Evolutionary conservation across 2,329 filamentous ascomycete species (phyloP).

Genomic region (Alternaria sp.): DNA sequence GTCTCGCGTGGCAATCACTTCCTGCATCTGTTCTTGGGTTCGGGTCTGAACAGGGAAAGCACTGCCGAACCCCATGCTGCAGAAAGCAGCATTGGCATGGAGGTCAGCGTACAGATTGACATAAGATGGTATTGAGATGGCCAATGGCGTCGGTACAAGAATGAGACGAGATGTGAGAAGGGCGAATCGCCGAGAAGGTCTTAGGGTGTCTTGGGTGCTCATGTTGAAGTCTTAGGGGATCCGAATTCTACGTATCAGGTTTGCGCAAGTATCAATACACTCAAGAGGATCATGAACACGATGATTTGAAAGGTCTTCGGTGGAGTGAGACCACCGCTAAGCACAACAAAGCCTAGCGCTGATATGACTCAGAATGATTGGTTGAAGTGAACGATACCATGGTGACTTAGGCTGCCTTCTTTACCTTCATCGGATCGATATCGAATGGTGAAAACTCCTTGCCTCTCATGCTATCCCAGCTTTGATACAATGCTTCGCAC

Average conservation of each 20-base stretch:
- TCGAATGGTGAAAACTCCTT: conserved; percentile 17
- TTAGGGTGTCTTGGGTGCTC: not conserved
- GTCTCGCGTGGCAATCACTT: conserved; percentile 21
- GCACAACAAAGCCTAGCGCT: not conserved
- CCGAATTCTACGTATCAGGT: not conserved
- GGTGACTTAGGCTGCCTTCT: not conserved
- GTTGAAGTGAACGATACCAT: not conserved
- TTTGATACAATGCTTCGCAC: conserved; percentile 23
- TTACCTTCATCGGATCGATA: conserved; percentile 19
- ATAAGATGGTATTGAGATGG: not conserved
- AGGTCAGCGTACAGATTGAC: conserved; percentile 5
- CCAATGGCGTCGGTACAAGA: conserved; percentile 5
- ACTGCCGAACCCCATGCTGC: conserved; percentile 1
- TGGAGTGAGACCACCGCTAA: not conserved
- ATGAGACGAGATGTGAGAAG: conserved; percentile 5
- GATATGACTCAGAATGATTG: conserved; percentile 1
- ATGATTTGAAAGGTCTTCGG: not conserved
- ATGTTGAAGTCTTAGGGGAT: not conserved
- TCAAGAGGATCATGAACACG: not conserved
- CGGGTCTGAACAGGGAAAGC: not conserved
- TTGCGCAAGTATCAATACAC: not conserved
- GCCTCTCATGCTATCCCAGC: conserved; percentile 22
- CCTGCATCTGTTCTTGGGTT: conserved; percentile 19
- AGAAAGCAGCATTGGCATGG: not conserved
- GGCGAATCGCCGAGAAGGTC: not conserved